Evolutionary conservation across 345 rosid species (phyloP).

Genomic region (Acer campestre): DNA sequence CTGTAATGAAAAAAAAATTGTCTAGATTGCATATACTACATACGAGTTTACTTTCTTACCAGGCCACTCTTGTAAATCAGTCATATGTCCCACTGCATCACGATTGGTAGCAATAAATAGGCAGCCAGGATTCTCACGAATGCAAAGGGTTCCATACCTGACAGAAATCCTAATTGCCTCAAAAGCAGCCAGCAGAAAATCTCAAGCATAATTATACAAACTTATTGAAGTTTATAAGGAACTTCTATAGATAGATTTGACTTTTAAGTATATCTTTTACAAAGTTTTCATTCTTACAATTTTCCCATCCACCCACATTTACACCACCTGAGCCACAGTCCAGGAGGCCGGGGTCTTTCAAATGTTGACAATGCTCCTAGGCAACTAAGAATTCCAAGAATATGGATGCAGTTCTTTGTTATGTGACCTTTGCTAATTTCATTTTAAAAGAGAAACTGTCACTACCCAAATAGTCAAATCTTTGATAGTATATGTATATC

Average conservation of each 20-base stretch:
- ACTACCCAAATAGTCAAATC: too few relatives aligned
- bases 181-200: not conserved
- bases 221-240: not conserved
- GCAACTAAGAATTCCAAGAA: not conserved
- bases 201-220: not conserved
- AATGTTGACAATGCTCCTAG: not conserved
- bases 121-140: constrained; percentile 95
- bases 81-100: constrained; percentile 89
- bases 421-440: not conserved
- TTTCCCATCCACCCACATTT: not conserved
- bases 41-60: constrained; percentile 40
- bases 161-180: constrained; percentile 16
- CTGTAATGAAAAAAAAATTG: constrained; percentile 9
- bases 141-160: constrained; percentile 92
- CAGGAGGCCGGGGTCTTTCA: not conserved
- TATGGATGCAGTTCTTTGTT: not conserved
- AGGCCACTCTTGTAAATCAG: constrained; percentile 91
- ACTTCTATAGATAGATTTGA: not conserved
- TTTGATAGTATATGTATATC: not conserved
- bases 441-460: not conserved
- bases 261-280: not conserved
- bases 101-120: constrained; percentile 89
- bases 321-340: not conserved
- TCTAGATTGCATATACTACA: not conserved
- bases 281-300: not conserved